Evolutionary conservation across 352 stramenopile genomes (phyloP).

Genomic region (Pythium rishiriense): DNA sequence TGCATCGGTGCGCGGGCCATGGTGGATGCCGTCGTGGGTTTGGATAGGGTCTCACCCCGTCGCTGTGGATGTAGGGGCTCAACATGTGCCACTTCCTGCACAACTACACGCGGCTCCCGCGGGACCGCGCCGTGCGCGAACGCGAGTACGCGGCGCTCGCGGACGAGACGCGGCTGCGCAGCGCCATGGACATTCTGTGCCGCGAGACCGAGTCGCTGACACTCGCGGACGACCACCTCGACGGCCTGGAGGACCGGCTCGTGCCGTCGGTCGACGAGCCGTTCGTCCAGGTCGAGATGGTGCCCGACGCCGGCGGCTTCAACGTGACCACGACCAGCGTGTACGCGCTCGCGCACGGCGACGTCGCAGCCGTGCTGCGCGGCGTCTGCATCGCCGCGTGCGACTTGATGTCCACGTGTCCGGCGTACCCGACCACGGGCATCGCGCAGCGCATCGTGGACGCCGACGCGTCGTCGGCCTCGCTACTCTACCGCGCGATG

Average conservation of each 20-base stretch:
- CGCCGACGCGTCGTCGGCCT: slow-evolving; percentile 1
- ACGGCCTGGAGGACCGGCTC: background rate
- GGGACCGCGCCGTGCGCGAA: background rate
- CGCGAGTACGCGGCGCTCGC: slow-evolving; percentile 5
- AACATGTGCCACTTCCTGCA: slow-evolving; percentile 10
- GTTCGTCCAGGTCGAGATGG: slow-evolving; percentile 16
- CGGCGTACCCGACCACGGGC: slow-evolving; percentile 26
- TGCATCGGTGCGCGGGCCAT: background rate
- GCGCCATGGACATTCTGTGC: slow-evolving; percentile 21
- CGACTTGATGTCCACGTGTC: slow-evolving; percentile 30
- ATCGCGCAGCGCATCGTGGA: slow-evolving; percentile 21
- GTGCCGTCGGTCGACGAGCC: slow-evolving; percentile 5
- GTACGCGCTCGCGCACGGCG: slow-evolving; percentile 35
- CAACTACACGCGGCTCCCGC: slow-evolving; percentile 6
- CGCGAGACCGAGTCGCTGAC: slow-evolving; percentile 21
- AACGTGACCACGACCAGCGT: slow-evolving; percentile 37
- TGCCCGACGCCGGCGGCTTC: slow-evolving; percentile 10
- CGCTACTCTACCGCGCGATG: slow-evolving; percentile 13
- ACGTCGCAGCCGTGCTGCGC: slow-evolving; percentile 28
- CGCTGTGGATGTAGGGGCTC: background rate
- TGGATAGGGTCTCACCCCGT: too few relatives aligned
- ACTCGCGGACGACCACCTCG: background rate
- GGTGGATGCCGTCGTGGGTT: background rate
- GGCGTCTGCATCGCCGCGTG: slow-evolving; percentile 30
- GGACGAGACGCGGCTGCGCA: slow-evolving; percentile 14